Evolutionary conservation across 345 rosid species (phyloP).

Genomic region (Conringia planisiliqua): DNA sequence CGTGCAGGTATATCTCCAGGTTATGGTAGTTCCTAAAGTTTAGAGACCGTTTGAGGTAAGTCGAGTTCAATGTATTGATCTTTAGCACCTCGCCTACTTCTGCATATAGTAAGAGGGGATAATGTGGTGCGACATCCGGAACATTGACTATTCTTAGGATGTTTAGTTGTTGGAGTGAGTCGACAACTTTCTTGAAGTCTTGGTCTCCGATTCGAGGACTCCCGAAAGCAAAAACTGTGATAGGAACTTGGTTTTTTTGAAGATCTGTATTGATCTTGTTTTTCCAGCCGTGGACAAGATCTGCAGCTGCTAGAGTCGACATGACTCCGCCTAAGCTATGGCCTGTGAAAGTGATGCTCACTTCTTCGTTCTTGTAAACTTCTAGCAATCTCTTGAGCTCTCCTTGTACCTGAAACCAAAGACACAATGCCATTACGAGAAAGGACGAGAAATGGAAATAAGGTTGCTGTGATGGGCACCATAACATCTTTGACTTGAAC

Average conservation of each 20-base stretch:
- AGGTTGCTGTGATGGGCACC: constrained; percentile 1
- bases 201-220: constrained; percentile 54
- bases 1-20: constrained; percentile 37
- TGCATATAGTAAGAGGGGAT: constrained; percentile 25
- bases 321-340: constrained; percentile 65
- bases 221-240: constrained; percentile 52
- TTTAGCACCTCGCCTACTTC: constrained; percentile 22
- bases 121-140: constrained; percentile 35
- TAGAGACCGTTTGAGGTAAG: constrained; percentile 32
- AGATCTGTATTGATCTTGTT: constrained; percentile 12
- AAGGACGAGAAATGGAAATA: not conserved
- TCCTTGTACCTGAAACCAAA: constrained; percentile 39
- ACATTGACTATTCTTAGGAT: constrained; percentile 32
- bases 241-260: constrained; percentile 30
- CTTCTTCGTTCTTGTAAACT: constrained; percentile 49
- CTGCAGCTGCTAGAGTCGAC: constrained; percentile 51
- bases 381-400: constrained; percentile 52
- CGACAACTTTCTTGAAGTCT: constrained; percentile 15
- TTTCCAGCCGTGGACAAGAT: constrained; percentile 40
- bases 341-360: constrained; percentile 55
- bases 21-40: constrained; percentile 37
- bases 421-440: not conserved
- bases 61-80: constrained; percentile 34
- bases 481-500: not conserved
- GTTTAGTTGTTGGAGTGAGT: constrained; percentile 18